These are phyloP conservation scores for Cutaneotrichosporon mucoides DNA, from an alignment of 1,284 basidiomycete species.

Conservation along the genomic window DNA sequence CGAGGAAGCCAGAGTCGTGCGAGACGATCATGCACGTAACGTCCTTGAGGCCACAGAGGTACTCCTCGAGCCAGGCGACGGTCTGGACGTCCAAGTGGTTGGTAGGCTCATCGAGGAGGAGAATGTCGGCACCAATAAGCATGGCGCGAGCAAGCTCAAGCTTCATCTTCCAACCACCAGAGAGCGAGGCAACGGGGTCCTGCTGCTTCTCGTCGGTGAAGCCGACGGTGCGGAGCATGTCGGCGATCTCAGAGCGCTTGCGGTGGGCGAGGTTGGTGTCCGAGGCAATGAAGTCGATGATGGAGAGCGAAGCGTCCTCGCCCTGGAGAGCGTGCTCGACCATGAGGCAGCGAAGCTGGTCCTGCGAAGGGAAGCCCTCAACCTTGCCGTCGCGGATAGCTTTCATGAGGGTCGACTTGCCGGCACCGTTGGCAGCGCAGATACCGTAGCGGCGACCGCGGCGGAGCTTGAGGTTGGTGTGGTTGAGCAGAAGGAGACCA, in stretches of 20 bases:
- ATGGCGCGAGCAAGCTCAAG: constrained; percentile 89
- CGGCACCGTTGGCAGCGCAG: constrained; percentile 90
- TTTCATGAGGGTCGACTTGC: constrained; percentile 95
- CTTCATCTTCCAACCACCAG: constrained; percentile 99
- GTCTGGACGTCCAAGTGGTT: constrained; percentile 77
- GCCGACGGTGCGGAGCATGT: constrained; percentile 78
- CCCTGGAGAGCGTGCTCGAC: constrained; percentile 94
- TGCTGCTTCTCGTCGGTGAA: constrained; percentile 84
- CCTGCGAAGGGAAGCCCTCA: constrained; percentile 90
- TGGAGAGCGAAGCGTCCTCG: constrained; percentile 73
- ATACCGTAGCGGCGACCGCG: constrained; percentile 93
- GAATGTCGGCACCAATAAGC: constrained; percentile 91
- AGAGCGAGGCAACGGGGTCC: constrained; percentile 82
- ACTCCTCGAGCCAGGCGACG: constrained; percentile 90
- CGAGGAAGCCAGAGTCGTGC: constrained; percentile 97
- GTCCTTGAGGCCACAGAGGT: constrained; percentile 71
- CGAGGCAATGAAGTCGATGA: constrained; percentile 82
- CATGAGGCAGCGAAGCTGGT: constrained; percentile 84
- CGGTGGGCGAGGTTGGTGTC: constrained; percentile 56
- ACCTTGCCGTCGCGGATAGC: constrained; percentile 92
- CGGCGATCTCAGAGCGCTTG: constrained; percentile 65
- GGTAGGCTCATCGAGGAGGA: constrained; percentile 60
- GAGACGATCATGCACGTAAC: constrained; percentile 93
- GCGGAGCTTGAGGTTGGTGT: constrained; percentile 85
- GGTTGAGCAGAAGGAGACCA: constrained; percentile 88